These are phyloP conservation scores for Colletotrichum sp. DNA, from an alignment of 2,329 filamentous ascomycete genomes.

Conservation along the genomic window DNA sequence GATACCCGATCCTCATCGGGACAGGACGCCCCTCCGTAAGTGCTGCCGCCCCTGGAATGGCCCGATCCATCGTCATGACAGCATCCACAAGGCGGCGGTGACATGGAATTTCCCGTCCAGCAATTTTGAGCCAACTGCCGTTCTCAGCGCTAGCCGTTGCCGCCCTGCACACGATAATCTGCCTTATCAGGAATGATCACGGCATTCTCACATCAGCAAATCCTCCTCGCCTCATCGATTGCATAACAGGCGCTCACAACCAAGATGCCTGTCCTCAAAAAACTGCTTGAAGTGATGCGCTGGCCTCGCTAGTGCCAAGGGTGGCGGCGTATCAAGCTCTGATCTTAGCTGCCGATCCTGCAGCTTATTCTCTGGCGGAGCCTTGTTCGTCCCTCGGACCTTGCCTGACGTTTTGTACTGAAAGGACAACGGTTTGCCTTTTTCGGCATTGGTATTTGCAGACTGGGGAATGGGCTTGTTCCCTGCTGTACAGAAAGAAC, in stretches of 20 bases:
- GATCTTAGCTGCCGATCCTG: conserved; percentile 2
- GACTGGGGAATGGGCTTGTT: background rate
- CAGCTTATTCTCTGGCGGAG: background rate
- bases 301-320: background rate
- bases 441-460: background rate
- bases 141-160: background rate
- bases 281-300: background rate
- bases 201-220: background rate
- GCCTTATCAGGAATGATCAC: background rate
- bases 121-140: background rate
- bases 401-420: background rate
- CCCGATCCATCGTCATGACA: background rate
- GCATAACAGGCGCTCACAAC: background rate
- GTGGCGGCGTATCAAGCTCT: conserved; percentile 8
- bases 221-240: background rate
- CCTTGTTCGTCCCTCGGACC: background rate
- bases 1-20: background rate
- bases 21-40: background rate
- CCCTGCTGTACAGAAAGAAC: background rate
- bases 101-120: background rate
- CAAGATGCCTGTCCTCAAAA: background rate
- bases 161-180: background rate
- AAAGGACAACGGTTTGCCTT: background rate
- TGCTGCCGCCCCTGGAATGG: background rate
- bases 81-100: background rate